phyloP scores from a whole-genome alignment of 805 yeast species.

The Candida montana region DNA sequence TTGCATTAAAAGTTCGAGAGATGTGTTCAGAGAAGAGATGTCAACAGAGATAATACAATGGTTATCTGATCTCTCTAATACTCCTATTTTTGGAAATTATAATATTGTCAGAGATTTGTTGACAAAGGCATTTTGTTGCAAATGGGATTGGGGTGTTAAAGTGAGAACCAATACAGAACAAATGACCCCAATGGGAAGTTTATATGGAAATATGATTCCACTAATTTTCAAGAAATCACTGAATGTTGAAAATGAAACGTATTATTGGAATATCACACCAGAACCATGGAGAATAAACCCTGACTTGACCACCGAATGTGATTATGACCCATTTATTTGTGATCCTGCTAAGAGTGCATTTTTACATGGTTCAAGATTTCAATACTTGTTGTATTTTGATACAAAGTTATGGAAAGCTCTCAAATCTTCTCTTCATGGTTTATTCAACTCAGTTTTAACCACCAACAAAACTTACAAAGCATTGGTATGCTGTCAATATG shows the following conservation, averaged over 20 bases:
- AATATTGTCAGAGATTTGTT: conserved; percentile 42
- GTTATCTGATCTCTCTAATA: conserved; percentile 53
- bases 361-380: conserved; percentile 38
- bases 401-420: conserved; percentile 65
- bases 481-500: conserved; percentile 70
- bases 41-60: conserved; percentile 66
- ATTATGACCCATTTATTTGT: conserved; percentile 29
- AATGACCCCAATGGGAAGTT: conserved; percentile 4
- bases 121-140: conserved; percentile 51
- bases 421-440: conserved; percentile 52
- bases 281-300: conserved; percentile 43
- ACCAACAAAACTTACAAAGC: conserved; percentile 52
- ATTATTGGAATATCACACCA: conserved; percentile 37
- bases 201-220: conserved; percentile 16
- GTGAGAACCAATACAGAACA: conserved; percentile 2
- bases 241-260: conserved; percentile 7
- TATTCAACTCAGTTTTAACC: conserved; percentile 60
- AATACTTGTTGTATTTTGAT: conserved; percentile 50
- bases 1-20: conserved; percentile 61
- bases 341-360: background rate
- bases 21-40: conserved; percentile 75
- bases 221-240: conserved; percentile 2
- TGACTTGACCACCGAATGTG: conserved; percentile 40
- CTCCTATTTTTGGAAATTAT: conserved; percentile 48
- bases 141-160: conserved; percentile 54